Percentiles rank a stretch among this genome's conserved stretches.
phyloP scores from a whole-genome alignment of 441 rosid genomes.

The Brassica hybrid region DNA sequence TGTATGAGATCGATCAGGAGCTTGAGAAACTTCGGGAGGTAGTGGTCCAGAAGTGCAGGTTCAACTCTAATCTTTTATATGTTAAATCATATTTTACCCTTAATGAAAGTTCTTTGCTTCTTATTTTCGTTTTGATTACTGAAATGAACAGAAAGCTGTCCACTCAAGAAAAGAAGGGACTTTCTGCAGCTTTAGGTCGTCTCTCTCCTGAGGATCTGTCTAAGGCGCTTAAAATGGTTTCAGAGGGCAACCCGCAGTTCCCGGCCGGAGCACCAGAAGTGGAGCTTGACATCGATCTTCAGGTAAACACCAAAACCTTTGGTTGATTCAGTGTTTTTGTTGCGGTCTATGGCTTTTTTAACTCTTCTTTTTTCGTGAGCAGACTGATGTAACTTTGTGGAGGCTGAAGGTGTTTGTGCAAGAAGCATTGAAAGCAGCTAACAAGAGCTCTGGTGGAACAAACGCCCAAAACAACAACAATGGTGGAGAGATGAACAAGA shows the following conservation, averaged over 20 bases:
- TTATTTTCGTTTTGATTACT: slow-evolving; percentile 6
- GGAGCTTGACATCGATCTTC: slow-evolving; percentile 87
- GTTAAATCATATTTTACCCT: slow-evolving; percentile 1
- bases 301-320: slow-evolving; percentile 51
- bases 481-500: slow-evolving; percentile 49
- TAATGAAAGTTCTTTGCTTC: background rate
- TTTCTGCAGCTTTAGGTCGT: slow-evolving; percentile 64
- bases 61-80: background rate
- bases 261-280: slow-evolving; percentile 78
- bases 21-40: slow-evolving; percentile 83
- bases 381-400: slow-evolving; percentile 90
- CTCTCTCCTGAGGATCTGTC: slow-evolving; percentile 80
- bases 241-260: slow-evolving; percentile 81
- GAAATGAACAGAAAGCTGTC: slow-evolving; percentile 66
- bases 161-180: slow-evolving; percentile 80
- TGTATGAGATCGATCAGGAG: slow-evolving; percentile 70
- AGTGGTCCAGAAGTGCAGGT: slow-evolving; percentile 91
- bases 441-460: slow-evolving; percentile 54
- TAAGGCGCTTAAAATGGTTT: slow-evolving; percentile 88
- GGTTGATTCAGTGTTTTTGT: background rate
- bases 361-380: slow-evolving; percentile 12
- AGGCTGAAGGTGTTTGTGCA: slow-evolving; percentile 87
- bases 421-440: slow-evolving; percentile 69
- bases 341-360: slow-evolving; percentile 1
- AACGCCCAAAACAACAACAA: slow-evolving; percentile 53